Evolutionary conservation across 1,284 basidiomycete genomes (phyloP).

Genomic region (Pyrrhoderma noxium): DNA sequence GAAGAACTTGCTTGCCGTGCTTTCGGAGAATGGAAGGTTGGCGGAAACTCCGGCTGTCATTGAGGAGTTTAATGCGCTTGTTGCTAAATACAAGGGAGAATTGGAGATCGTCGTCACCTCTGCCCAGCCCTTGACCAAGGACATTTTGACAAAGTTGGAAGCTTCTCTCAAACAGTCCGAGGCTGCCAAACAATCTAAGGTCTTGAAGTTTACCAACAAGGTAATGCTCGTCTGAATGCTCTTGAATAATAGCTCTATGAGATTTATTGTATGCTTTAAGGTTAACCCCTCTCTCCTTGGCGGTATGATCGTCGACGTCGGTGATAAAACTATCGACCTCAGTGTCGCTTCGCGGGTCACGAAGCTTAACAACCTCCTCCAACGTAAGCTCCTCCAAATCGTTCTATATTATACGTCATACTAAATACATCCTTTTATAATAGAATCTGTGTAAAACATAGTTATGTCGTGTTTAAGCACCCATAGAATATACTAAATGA

Average conservation of each 20-base stretch:
- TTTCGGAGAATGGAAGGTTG: constrained; percentile 92
- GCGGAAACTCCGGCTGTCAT: constrained; percentile 82
- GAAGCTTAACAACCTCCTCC: constrained; percentile 86
- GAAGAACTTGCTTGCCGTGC: constrained; percentile 86
- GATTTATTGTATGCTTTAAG: constrained; percentile 32
- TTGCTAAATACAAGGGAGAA: constrained; percentile 89
- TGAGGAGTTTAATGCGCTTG: constrained; percentile 86
- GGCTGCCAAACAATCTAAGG: constrained; percentile 78
- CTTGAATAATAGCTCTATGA: constrained; percentile 8
- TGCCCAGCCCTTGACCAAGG: constrained; percentile 70
- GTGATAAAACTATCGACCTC: constrained; percentile 96
- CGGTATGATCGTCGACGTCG: constrained; percentile 93
- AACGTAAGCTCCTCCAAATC: constrained; percentile 47
- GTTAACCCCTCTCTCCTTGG: constrained; percentile 85
- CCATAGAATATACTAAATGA: constrained; percentile 3
- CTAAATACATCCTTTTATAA: neutral
- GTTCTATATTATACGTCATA: neutral
- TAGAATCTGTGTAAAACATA: constrained; percentile 18
- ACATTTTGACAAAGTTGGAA: constrained; percentile 72
- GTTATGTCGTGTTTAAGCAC: neutral
- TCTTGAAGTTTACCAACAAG: constrained; percentile 83
- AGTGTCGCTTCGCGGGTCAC: constrained; percentile 90
- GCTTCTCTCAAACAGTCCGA: constrained; percentile 78
- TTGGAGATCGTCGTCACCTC: constrained; percentile 90
- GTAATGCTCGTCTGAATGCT: constrained; percentile 37